Percentiles rank a stretch among this genome's conserved stretches.
Evolutionary conservation across 2,329 filamentous ascomycete genomes (phyloP).

Genomic region (Diaporthe citri): DNA sequence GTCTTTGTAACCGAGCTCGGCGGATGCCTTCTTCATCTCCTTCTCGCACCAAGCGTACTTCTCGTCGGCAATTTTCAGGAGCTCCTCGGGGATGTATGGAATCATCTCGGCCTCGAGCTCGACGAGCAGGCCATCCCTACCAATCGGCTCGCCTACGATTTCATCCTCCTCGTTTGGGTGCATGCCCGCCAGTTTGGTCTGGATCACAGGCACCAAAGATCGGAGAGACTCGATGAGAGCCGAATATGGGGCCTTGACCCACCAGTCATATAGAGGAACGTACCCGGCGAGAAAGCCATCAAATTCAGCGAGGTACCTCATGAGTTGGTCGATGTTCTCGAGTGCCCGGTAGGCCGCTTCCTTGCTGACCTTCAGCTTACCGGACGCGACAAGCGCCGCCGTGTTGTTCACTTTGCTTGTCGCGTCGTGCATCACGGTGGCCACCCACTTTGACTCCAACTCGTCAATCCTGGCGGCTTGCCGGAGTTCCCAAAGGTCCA

Average conservation of each 20-base stretch:
- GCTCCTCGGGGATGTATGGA: slow-evolving; percentile 68
- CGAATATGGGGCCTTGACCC: slow-evolving; percentile 61
- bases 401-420: slow-evolving; percentile 50
- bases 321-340: slow-evolving; percentile 56
- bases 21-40: slow-evolving; percentile 66
- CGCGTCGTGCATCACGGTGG: slow-evolving; percentile 55
- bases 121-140: slow-evolving; percentile 61
- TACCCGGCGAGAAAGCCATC: slow-evolving; percentile 66
- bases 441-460: slow-evolving; percentile 58
- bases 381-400: slow-evolving; percentile 50
- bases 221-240: slow-evolving; percentile 53
- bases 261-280: slow-evolving; percentile 70
- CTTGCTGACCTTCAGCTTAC: slow-evolving; percentile 53
- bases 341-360: slow-evolving; percentile 61
- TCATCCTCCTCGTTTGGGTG: slow-evolving; percentile 57
- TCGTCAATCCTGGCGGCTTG: slow-evolving; percentile 54
- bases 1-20: slow-evolving; percentile 59
- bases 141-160: slow-evolving; percentile 70
- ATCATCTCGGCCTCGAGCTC: slow-evolving; percentile 70
- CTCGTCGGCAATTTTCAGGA: slow-evolving; percentile 62
- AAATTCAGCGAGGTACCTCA: slow-evolving; percentile 58
- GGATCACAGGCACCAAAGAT: slow-evolving; percentile 53
- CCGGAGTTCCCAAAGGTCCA: slow-evolving; percentile 61
- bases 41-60: slow-evolving; percentile 68
- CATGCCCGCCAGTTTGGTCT: slow-evolving; percentile 59